These are phyloP conservation scores for Aspergillus hancockii DNA, from an alignment of 495 filamentous ascomycete genomes.

Conservation along the genomic window DNA sequence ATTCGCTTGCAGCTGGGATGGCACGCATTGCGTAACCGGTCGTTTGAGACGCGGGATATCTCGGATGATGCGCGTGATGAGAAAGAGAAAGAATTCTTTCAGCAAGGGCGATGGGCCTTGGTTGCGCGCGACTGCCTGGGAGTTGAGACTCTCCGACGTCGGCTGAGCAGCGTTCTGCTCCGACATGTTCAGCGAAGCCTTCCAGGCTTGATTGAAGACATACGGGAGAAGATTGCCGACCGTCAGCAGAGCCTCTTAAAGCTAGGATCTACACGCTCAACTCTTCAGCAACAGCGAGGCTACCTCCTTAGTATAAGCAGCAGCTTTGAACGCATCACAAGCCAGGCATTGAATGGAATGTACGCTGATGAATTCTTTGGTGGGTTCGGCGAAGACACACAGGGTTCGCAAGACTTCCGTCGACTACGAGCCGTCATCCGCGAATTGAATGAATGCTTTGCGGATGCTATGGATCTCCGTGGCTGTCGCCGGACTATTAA, in stretches of 20 bases:
- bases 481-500: slow-evolving; percentile 39
- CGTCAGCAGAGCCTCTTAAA: slow-evolving; percentile 32
- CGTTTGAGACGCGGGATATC: slow-evolving; percentile 38
- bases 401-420: slow-evolving; percentile 26
- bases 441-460: slow-evolving; percentile 57
- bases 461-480: slow-evolving; percentile 41
- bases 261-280: slow-evolving; percentile 53
- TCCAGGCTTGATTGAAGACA: slow-evolving; percentile 32
- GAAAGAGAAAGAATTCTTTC: slow-evolving; percentile 35
- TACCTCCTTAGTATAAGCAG: slow-evolving; percentile 57
- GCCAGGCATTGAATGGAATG: slow-evolving; percentile 53
- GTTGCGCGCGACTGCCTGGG: slow-evolving; percentile 30
- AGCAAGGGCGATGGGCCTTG: slow-evolving; percentile 35
- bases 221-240: slow-evolving; percentile 25
- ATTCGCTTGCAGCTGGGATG: slow-evolving; percentile 64
- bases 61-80: slow-evolving; percentile 30
- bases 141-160: slow-evolving; percentile 38
- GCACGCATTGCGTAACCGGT: slow-evolving; percentile 66
- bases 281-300: slow-evolving; percentile 48
- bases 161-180: slow-evolving; percentile 43
- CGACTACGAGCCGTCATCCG: slow-evolving; percentile 63
- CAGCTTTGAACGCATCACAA: slow-evolving; percentile 49
- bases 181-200: slow-evolving; percentile 44
- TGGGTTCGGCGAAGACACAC: slow-evolving; percentile 19
- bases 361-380: slow-evolving; percentile 61